Evolutionary conservation across 129 eudicot genomes (phyloP).

Genomic region (Pulicaria dysenterica): DNA sequence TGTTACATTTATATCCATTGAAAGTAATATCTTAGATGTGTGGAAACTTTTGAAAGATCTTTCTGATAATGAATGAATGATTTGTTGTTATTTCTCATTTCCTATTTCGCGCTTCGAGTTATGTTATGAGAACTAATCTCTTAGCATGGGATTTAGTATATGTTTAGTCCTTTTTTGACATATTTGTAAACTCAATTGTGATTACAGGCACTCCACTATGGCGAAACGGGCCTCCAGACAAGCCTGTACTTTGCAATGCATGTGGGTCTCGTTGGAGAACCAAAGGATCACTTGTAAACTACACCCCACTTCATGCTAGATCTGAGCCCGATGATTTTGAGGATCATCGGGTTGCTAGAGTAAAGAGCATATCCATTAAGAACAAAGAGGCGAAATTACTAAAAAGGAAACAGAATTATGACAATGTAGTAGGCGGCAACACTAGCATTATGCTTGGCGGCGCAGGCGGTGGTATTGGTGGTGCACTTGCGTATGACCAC

Average conservation of each 20-base stretch:
- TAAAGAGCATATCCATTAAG: constrained; percentile 64
- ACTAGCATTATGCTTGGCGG: constrained; percentile 31
- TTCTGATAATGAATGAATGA: neutral
- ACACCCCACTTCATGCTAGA: constrained; percentile 92
- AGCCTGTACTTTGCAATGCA: constrained; percentile 96
- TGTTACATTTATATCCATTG: constrained; percentile 11
- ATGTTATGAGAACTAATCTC: neutral
- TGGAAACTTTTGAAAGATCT: neutral
- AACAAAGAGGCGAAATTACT: constrained; percentile 72
- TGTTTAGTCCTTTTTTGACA: constrained; percentile 21
- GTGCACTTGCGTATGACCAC: constrained; percentile 43
- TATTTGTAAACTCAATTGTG: constrained; percentile 13
- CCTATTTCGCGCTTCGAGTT: neutral
- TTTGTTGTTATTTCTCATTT: neutral
- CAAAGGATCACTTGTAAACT: constrained; percentile 84
- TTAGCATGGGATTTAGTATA: neutral
- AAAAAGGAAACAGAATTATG: constrained; percentile 67
- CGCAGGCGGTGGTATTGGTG: constrained; percentile 21
- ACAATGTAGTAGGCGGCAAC: constrained; percentile 40
- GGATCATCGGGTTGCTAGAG: constrained; percentile 60
- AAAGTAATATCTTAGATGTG: neutral
- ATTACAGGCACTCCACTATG: constrained; percentile 91
- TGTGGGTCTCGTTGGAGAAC: constrained; percentile 99
- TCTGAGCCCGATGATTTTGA: constrained; percentile 74
- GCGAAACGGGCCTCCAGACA: constrained; percentile 99